Percentiles rank a stretch among this genome's conserved stretches.
Conservation (phyloP, 176 grass and related monocot genomes). For the Avena sativa region DNA sequence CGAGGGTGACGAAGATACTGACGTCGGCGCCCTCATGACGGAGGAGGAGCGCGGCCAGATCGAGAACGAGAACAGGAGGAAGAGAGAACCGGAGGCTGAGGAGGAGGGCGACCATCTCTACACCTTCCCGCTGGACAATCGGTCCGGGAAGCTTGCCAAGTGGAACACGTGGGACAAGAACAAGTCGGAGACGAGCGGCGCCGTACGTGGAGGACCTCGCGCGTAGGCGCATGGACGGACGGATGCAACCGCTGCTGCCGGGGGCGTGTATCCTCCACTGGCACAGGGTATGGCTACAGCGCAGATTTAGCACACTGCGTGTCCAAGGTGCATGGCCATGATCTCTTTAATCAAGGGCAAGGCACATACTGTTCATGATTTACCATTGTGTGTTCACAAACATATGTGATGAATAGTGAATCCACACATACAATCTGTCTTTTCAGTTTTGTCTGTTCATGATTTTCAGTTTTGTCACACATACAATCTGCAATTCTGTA, state of each 20-base stretch:
- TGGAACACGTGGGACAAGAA: conserved; percentile 10
- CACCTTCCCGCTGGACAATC: conserved; percentile 9
- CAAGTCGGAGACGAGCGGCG: neutral
- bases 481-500: too few species aligned
- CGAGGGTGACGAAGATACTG: neutral
- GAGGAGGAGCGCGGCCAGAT: neutral
- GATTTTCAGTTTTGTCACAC: too few species aligned
- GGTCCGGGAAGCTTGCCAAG: conserved; percentile 8
- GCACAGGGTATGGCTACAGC: too few species aligned
- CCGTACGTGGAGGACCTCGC: neutral
- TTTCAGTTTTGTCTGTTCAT: too few species aligned
- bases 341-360: too few species aligned
- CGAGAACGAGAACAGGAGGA: neutral
- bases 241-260: neutral
- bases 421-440: too few species aligned
- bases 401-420: too few species aligned
- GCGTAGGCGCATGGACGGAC: neutral
- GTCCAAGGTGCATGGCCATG: too few species aligned
- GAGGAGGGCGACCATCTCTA: conserved; percentile 23
- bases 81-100: neutral
- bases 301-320: too few species aligned
- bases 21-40: neutral
- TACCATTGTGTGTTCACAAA: too few species aligned
- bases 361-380: too few species aligned
- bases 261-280: too few species aligned